Conservation (phyloP, 805 yeast species). For the Ogataea angusta region DNA sequence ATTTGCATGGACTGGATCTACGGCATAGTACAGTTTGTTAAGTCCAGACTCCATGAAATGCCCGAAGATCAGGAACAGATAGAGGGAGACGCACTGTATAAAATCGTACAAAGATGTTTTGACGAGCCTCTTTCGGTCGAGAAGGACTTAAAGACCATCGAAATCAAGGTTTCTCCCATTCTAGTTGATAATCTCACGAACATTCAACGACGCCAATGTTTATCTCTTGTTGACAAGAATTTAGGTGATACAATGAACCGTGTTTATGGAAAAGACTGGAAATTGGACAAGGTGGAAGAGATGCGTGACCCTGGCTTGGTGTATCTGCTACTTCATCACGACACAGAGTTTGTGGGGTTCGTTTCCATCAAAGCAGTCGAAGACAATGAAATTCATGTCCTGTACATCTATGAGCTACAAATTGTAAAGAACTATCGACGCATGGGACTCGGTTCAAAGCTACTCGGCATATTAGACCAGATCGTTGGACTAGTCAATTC, state of each 20-base stretch:
- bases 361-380: slow-evolving; percentile 43
- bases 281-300: slow-evolving; percentile 39
- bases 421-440: slow-evolving; percentile 36
- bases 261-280: slow-evolving; percentile 41
- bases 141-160: not conserved
- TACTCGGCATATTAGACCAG: slow-evolving; percentile 38
- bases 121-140: not conserved
- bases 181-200: slow-evolving; percentile 8
- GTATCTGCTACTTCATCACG: slow-evolving; percentile 34
- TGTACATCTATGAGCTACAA: slow-evolving; percentile 60
- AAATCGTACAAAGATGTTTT: not conserved
- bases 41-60: not conserved
- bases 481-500: slow-evolving; percentile 24
- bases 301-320: slow-evolving; percentile 47
- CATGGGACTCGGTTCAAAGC: slow-evolving; percentile 35
- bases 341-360: slow-evolving; percentile 36
- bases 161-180: not conserved
- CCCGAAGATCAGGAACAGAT: not conserved
- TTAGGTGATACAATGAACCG: slow-evolving; percentile 25
- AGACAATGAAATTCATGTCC: slow-evolving; percentile 37
- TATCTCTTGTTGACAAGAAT: slow-evolving; percentile 25
- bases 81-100: not conserved
- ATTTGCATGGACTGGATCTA: not conserved
- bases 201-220: slow-evolving; percentile 9
- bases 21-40: not conserved